phyloP scores from a whole-genome alignment of 106 monocot species.

The Dendrobium nobile region DNA sequence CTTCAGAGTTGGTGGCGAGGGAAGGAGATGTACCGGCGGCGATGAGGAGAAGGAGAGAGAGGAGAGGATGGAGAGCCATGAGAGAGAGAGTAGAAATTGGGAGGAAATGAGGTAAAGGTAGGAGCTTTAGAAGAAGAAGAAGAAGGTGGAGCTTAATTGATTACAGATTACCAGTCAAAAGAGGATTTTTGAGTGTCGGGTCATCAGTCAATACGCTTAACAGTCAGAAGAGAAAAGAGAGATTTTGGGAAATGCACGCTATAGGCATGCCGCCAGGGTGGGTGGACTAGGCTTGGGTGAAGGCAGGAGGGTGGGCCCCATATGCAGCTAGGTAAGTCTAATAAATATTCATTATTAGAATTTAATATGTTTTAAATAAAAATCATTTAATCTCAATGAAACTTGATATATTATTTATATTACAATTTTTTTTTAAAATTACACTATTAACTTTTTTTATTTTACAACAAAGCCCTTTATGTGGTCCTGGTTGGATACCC shows the following conservation, averaged over 20 bases:
- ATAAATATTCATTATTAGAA: not conserved
- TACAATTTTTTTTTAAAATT: too few relatives aligned
- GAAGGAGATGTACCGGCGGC: slow-evolving; percentile 24
- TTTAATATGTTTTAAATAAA: not conserved
- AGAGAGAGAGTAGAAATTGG: slow-evolving; percentile 2
- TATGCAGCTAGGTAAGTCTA: too few relatives aligned
- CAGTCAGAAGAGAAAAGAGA: not conserved
- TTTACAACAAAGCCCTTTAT: too few relatives aligned
- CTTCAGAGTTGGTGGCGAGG: slow-evolving; percentile 76
- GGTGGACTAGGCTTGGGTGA: not conserved
- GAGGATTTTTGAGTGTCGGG: not conserved
- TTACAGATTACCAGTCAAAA: not conserved
- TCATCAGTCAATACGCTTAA: not conserved
- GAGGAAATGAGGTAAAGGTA: not conserved
- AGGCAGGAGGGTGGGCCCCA: not conserved
- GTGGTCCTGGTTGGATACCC: too few relatives aligned
- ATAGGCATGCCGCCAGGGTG: not conserved
- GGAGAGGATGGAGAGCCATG: slow-evolving; percentile 23
- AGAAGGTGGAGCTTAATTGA: not conserved
- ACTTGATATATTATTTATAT: too few relatives aligned
- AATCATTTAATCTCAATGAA: too few relatives aligned
- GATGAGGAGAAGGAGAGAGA: slow-evolving; percentile 24
- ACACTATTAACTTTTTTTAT: too few relatives aligned
- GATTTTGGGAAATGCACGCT: not conserved
- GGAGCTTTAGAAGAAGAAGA: not conserved